phyloP scores from a whole-genome alignment of 2,329 filamentous ascomycete species.

The Exophiala oligosperma region DNA sequence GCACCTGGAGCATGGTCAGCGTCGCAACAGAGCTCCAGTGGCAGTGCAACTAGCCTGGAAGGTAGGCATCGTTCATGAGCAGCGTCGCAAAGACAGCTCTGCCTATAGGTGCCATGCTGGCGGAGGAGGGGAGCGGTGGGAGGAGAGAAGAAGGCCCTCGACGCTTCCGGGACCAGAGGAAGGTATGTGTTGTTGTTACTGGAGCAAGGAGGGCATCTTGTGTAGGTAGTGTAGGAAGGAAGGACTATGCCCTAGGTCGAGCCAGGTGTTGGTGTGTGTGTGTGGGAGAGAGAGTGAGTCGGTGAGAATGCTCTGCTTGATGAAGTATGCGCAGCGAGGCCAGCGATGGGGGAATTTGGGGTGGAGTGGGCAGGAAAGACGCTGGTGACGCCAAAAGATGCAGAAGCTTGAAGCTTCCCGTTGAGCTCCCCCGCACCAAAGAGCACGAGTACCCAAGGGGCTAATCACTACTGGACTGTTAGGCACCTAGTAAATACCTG shows the following conservation, averaged over 20 bases:
- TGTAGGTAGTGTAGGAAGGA: background rate
- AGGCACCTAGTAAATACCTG: too few relatives aligned
- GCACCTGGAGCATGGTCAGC: constrained; percentile 64
- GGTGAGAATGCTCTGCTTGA: too few relatives aligned
- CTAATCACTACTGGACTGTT: too few relatives aligned
- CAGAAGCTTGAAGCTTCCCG: too few relatives aligned
- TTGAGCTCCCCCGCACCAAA: too few relatives aligned
- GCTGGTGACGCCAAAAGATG: too few relatives aligned
- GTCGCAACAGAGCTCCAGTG: constrained; percentile 17
- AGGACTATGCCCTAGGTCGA: background rate
- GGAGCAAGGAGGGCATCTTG: background rate
- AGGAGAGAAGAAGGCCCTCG: constrained; percentile 3
- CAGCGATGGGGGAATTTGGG: too few relatives aligned
- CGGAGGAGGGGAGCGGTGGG: constrained; percentile 4
- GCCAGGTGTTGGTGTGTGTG: too few relatives aligned
- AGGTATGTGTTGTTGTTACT: background rate
- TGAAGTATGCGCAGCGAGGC: too few relatives aligned
- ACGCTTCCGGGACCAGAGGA: background rate
- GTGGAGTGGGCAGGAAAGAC: too few relatives aligned
- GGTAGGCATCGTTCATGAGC: constrained; percentile 85
- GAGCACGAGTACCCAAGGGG: too few relatives aligned
- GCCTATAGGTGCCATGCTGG: constrained; percentile 30
- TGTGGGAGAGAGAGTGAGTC: too few relatives aligned
- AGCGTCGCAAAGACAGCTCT: constrained; percentile 49
- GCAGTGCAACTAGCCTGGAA: constrained; percentile 68